phyloP scores from a whole-genome alignment of 2,329 filamentous ascomycete genomes.

The Penicillium hordei region DNA sequence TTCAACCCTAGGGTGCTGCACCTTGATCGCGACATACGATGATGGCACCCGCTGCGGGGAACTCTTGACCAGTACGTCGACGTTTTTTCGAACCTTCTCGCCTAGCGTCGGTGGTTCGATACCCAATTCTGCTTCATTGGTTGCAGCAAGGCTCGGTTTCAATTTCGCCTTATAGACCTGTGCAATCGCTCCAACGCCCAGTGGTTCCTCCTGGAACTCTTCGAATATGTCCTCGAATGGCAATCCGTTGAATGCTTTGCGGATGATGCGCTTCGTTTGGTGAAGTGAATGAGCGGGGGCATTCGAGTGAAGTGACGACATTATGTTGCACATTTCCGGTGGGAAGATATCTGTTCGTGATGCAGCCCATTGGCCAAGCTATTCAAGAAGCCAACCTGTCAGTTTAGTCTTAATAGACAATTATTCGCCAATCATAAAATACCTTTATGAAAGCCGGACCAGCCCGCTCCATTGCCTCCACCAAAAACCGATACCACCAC shows the following conservation, averaged over 20 bases:
- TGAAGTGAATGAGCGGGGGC: slow-evolving; percentile 86
- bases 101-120: slow-evolving; percentile 59
- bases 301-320: slow-evolving; percentile 94
- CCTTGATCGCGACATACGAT: slow-evolving; percentile 91
- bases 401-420: neutral
- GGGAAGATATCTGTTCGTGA: slow-evolving; percentile 97
- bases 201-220: slow-evolving; percentile 83
- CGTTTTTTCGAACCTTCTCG: slow-evolving; percentile 72
- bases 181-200: slow-evolving; percentile 93
- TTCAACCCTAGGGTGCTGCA: slow-evolving; percentile 89
- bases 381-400: slow-evolving; percentile 1
- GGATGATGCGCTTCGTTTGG: slow-evolving; percentile 75
- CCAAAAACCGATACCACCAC: slow-evolving; percentile 93
- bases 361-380: slow-evolving; percentile 97
- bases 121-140: slow-evolving; percentile 57
- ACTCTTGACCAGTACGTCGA: slow-evolving; percentile 83
- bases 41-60: slow-evolving; percentile 83
- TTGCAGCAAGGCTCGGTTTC: slow-evolving; percentile 71
- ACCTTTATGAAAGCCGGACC: slow-evolving; percentile 98
- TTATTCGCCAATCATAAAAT: slow-evolving; percentile 10
- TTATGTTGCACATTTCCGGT: slow-evolving; percentile 82
- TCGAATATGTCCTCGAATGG: slow-evolving; percentile 90
- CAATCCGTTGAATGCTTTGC: slow-evolving; percentile 76
- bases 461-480: slow-evolving; percentile 84
- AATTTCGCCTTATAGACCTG: slow-evolving; percentile 97